Evolutionary conservation across 805 yeast species (phyloP), one percentile per base, ranked within the genome.

Genomic region (Lipomyces mesembrius): DNA sequence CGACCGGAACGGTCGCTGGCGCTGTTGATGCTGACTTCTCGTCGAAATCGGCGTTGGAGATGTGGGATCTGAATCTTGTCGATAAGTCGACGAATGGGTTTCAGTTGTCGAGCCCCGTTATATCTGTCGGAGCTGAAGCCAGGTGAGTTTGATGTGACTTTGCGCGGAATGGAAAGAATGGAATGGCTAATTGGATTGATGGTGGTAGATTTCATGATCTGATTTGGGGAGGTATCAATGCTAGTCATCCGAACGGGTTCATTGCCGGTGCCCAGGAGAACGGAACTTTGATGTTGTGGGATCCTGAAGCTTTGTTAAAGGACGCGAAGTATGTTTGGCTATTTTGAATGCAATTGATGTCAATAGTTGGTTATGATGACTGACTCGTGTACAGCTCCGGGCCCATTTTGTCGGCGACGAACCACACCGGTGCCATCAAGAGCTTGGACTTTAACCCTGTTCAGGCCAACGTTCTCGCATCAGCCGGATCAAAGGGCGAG

Each of bases 1-100:
- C 92, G 27, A 86, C 97, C 1, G 99, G 97, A 27, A 90, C 97
- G 0, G 90, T 91, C n/a, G 93, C 98, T 0, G 98, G 98, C 7
- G 96, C 97, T 14, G 89, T 95, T 73, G 97, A 92, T 76, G 90
- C 90, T 55, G 87, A 89, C 76, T 93, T 93, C 78, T 87, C 93
- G 53, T 87, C 95, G 25, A 83, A 87, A 35, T 87, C 97, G 1
- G 79, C 84, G n/a, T 80, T 95, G 65, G 93, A 92, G 74, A 82
- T 95, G 67, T 89, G 96, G 90, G 87, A 89, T 68, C 83, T 90
- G 9, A 74, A 78, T 65, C 72, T 78, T 59, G 65, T 71, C 53
- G 80, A 79, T 68, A 76, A 75, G 62, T 73, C 80, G 14, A 59
- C 73, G 17, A 73, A 70, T 25, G 73, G 73, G 20, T 73, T 75